These are phyloP conservation scores for Trypethelium eluteriae DNA, from an alignment of 495 filamentous ascomycete genomes.

Conservation along the genomic window DNA sequence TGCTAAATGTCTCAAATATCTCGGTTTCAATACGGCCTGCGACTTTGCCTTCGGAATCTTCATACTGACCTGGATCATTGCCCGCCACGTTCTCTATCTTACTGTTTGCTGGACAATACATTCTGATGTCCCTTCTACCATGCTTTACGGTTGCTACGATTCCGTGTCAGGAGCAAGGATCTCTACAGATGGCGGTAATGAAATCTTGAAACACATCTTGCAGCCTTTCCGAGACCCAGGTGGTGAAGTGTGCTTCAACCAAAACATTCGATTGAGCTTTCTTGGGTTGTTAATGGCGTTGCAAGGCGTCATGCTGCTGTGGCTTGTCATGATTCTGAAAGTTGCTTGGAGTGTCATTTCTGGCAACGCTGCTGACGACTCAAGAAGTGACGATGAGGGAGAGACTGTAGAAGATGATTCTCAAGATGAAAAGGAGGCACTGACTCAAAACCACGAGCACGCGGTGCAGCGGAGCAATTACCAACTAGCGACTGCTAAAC, in stretches of 20 bases:
- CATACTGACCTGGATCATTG: conserved; percentile 74
- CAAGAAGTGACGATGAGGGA: conserved; percentile 78
- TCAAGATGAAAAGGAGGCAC: conserved; percentile 31
- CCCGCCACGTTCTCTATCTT: conserved; percentile 74
- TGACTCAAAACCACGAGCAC: background rate
- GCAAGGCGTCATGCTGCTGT: conserved; percentile 74
- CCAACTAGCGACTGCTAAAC: background rate
- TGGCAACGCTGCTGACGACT: conserved; percentile 75
- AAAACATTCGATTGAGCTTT: conserved; percentile 64
- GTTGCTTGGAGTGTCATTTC: conserved; percentile 69
- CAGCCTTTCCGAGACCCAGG: conserved; percentile 61
- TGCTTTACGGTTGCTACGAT: conserved; percentile 65
- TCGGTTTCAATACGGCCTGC: conserved; percentile 65
- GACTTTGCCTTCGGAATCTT: conserved; percentile 81
- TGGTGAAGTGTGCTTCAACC: conserved; percentile 66
- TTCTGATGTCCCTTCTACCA: conserved; percentile 54
- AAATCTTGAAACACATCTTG: conserved; percentile 53
- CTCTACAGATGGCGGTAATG: conserved; percentile 48
- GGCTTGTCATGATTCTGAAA: conserved; percentile 80
- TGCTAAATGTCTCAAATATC: conserved; percentile 93
- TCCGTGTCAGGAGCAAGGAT: conserved; percentile 42
- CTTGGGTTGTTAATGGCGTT: conserved; percentile 65
- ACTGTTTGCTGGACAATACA: conserved; percentile 73
- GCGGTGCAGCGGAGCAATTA: background rate
- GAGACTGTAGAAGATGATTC: conserved; percentile 54